Conservation (phyloP, 352 stramenopile genomes). For the Globisporangium abappressorium region DNA sequence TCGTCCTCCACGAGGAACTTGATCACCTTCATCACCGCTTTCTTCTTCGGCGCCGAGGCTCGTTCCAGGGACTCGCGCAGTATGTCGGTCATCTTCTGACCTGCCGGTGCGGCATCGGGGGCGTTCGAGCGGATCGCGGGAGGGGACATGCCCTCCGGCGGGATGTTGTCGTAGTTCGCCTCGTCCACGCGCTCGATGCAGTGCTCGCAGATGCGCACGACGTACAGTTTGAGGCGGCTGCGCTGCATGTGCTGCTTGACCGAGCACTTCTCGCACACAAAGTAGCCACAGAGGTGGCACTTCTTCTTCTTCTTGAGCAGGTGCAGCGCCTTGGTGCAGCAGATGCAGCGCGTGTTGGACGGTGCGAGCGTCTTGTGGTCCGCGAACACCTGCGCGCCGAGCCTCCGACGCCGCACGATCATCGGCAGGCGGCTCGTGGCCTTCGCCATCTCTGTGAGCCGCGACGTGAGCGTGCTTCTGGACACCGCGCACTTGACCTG, state of each 20-base stretch:
- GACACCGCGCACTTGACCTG: slow-evolving; percentile 11
- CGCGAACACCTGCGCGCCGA: slow-evolving; percentile 37
- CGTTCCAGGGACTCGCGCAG: slow-evolving; percentile 33
- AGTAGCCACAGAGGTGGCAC: slow-evolving; percentile 58
- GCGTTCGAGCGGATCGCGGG: slow-evolving; percentile 3
- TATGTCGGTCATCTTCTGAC: slow-evolving; percentile 7
- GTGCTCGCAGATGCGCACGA: slow-evolving; percentile 41
- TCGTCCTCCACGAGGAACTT: slow-evolving; percentile 43
- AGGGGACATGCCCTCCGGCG: not conserved
- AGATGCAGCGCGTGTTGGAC: slow-evolving; percentile 30
- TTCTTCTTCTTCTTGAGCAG: slow-evolving; percentile 37
- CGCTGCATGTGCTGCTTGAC: slow-evolving; percentile 37
- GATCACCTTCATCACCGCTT: slow-evolving; percentile 39
- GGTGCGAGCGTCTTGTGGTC: slow-evolving; percentile 18
- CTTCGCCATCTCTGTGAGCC: slow-evolving; percentile 33
- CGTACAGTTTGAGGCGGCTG: slow-evolving; percentile 31
- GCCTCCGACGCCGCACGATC: slow-evolving; percentile 32
- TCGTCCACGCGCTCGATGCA: slow-evolving; percentile 45
- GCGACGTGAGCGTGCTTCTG: slow-evolving; percentile 17
- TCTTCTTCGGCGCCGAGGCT: slow-evolving; percentile 23
- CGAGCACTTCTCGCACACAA: slow-evolving; percentile 46
- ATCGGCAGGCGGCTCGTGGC: slow-evolving; percentile 32
- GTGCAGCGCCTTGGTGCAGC: slow-evolving; percentile 28
- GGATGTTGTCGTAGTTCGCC: slow-evolving; percentile 31
- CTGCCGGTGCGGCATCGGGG: not conserved